Evolutionary conservation across 371 early-diverging fungal genomes (phyloP).

Genomic region (Lichtheimia ramosa): DNA sequence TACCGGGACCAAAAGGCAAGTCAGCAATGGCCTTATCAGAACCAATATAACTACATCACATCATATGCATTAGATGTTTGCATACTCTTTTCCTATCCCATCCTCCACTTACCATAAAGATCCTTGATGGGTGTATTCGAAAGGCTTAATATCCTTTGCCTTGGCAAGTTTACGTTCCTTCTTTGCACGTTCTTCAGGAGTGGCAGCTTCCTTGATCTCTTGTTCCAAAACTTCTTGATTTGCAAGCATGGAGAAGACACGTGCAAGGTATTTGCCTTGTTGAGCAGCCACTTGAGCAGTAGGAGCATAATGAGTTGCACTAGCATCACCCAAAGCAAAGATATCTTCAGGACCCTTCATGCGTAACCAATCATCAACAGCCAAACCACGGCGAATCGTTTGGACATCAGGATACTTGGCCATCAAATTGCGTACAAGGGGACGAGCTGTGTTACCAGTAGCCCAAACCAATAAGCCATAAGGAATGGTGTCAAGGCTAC

Average conservation of each 20-base stretch:
- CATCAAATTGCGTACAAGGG: slow-evolving; percentile 75
- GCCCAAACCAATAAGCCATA: slow-evolving; percentile 94
- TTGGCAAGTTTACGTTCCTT: slow-evolving; percentile 38
- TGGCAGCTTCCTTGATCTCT: slow-evolving; percentile 20
- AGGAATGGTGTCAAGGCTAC: slow-evolving; percentile 66
- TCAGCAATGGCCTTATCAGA: slow-evolving; percentile 90
- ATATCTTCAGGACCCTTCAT: slow-evolving; percentile 75
- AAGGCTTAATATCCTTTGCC: slow-evolving; percentile 61
- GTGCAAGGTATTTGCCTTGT: slow-evolving; percentile 86
- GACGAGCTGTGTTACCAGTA: slow-evolving; percentile 90
- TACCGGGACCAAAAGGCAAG: slow-evolving; percentile 74
- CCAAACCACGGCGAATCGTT: slow-evolving; percentile 78
- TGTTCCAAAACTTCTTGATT: slow-evolving; percentile 42
- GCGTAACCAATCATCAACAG: slow-evolving; percentile 82
- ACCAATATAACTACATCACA: slow-evolving; percentile 70
- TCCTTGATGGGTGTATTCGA: slow-evolving; percentile 82
- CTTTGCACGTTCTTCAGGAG: slow-evolving; percentile 41
- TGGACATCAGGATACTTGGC: slow-evolving; percentile 69
- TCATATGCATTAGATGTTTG: neutral
- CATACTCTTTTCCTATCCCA: neutral
- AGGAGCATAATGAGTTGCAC: slow-evolving; percentile 85
- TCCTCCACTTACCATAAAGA: slow-evolving; percentile 70
- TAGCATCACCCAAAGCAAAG: slow-evolving; percentile 88
- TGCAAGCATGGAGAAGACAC: slow-evolving; percentile 61
- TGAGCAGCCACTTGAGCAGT: slow-evolving; percentile 94